Evolutionary conservation across 768 basidiomycete species (phyloP), one percentile per base, ranked within the genome.

Genomic region (Hericium coralloides): DNA sequence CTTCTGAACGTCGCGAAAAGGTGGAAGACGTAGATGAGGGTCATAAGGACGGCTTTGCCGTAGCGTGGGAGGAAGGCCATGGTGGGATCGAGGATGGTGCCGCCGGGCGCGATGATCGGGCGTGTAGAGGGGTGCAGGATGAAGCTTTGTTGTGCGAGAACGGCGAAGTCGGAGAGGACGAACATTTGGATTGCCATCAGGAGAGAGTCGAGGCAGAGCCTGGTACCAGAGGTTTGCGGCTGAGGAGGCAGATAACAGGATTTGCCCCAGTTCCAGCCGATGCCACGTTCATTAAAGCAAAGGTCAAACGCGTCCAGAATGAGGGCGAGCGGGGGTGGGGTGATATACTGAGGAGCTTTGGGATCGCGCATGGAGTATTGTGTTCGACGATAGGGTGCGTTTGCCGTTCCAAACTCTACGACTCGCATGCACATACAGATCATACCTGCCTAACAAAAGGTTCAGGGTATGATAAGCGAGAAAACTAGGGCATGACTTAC

Each of bases 241-340:
- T 79, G 76, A 5, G 56, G 66, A 6, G 71, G 67, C 23, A 69
- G 38, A 49, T 64, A 53, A 10, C 65, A 14, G 23, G 63, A 59
- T 26, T 67, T 60, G 2, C 82, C 80, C 78, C 82, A 85, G 45
- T 77, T 69, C 84, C 85, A 87, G 14, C 81, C 83, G 49, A 72
- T 64, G 7, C 85, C 85, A 17, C 85, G 81, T 14, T 80, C 61
- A 58, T 77, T 82, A 61, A 68, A 70, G 23, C 59, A 60, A 18
- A 87, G 73, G 55, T 86, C 83, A 14, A 76, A 59, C 2, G 77
- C 76, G 55, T 87, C 56, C 25, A 62, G 5, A 15, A 55, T 9
- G n/a, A 56, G 55, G 39, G 53, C 54, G 47, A 51, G 53, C 5
- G 58, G 37, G 43, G 57, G 59, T 22, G 53, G 54, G 10, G n/a